Evolutionary conservation across 768 basidiomycete genomes (phyloP).

Genomic region (Chalciporus pseudorubinellus): DNA sequence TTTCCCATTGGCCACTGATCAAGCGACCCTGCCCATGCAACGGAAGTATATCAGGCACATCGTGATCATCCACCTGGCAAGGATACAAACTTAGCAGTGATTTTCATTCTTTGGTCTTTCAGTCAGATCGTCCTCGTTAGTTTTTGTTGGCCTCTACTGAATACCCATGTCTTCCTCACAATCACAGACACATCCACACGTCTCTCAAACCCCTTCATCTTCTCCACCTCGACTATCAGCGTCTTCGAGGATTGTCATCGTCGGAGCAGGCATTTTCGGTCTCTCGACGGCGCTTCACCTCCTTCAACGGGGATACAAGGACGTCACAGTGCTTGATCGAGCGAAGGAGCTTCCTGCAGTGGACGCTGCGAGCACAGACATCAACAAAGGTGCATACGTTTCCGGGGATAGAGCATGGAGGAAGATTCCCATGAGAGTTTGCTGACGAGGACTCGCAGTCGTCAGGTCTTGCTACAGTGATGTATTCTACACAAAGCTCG

Average conservation of each 20-base stretch:
- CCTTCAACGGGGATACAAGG: slow-evolving; percentile 60
- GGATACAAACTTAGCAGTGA: neutral
- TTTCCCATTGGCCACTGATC: too few relatives aligned
- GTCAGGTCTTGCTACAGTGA: slow-evolving; percentile 75
- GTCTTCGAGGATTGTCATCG: slow-evolving; percentile 45
- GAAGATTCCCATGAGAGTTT: too few relatives aligned
- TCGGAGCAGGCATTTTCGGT: slow-evolving; percentile 86
- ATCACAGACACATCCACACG: neutral
- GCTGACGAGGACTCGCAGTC: slow-evolving; percentile 41
- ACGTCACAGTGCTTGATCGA: slow-evolving; percentile 77
- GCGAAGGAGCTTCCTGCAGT: slow-evolving; percentile 68
- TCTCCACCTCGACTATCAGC: neutral
- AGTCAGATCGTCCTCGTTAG: neutral
- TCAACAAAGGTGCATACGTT: slow-evolving; percentile 36
- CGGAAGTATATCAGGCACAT: neutral
- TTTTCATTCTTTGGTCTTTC: neutral
- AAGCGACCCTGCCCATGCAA: too few relatives aligned
- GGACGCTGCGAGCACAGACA: slow-evolving; percentile 71
- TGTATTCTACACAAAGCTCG: slow-evolving; percentile 63
- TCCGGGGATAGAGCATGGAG: too few relatives aligned
- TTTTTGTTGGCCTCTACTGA: neutral
- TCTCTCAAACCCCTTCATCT: neutral
- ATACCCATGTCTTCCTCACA: slow-evolving; percentile 1
- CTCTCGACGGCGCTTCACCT: slow-evolving; percentile 84
- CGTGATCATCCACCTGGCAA: too few relatives aligned